Evolutionary conservation across 2,329 filamentous ascomycete genomes (phyloP).

Genomic region (Colletotrichum sp.): DNA sequence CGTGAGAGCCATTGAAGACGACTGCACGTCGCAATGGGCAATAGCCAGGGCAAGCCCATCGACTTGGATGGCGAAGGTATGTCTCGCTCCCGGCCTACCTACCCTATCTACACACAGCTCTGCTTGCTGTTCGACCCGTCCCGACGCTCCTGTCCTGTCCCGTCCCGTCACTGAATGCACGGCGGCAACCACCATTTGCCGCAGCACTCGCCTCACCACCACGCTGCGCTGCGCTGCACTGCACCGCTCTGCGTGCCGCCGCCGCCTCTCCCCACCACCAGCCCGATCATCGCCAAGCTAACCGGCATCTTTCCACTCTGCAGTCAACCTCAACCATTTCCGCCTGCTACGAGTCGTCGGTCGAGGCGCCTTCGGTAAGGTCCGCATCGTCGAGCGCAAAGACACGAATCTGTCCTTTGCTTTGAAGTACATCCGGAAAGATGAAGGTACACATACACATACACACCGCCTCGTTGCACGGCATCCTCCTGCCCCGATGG

Average conservation of each 20-base stretch:
- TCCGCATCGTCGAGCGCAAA: conserved; percentile 97
- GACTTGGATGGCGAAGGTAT: conserved; percentile 93
- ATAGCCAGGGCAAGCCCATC: conserved; percentile 92
- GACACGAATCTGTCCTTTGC: conserved; percentile 94
- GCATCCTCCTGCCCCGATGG: neutral
- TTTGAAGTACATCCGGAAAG: conserved; percentile 97
- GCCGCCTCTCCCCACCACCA: neutral
- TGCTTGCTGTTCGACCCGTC: neutral
- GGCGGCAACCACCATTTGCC: neutral
- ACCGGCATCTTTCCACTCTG: neutral
- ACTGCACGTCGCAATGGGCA: conserved; percentile 71
- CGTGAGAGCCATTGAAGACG: conserved; percentile 19
- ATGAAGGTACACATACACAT: conserved; percentile 74
- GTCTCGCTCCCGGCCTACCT: neutral
- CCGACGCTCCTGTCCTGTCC: neutral
- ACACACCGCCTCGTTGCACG: neutral
- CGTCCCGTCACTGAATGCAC: neutral
- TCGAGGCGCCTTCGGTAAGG: conserved; percentile 97
- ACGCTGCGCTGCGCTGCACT: neutral
- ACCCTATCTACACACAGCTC: neutral
- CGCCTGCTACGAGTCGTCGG: conserved; percentile 93
- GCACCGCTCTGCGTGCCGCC: neutral
- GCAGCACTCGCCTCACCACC: neutral
- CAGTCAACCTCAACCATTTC: conserved; percentile 98
- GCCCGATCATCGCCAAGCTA: conserved; percentile 11